phyloP scores from a whole-genome alignment of 148 eudicot species.

The Camellia sinensis region DNA sequence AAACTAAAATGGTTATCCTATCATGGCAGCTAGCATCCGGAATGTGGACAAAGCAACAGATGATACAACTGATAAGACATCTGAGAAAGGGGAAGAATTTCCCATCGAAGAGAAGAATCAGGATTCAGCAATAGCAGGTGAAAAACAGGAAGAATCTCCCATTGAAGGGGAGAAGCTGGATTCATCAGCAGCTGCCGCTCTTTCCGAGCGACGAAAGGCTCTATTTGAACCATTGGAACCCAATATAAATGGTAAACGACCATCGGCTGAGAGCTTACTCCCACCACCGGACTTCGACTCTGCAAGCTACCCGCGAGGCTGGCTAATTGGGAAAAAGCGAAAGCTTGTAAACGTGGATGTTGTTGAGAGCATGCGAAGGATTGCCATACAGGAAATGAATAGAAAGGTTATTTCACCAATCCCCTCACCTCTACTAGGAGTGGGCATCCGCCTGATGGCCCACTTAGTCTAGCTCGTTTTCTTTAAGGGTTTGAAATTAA shows the following conservation, averaged over 20 bases:
- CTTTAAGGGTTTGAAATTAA: too few species aligned
- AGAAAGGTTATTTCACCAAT: slow-evolving; percentile 57
- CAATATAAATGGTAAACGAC: slow-evolving; percentile 52
- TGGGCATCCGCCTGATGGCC: too few species aligned
- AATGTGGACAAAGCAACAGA: slow-evolving; percentile 37
- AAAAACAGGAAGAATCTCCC: slow-evolving; percentile 41
- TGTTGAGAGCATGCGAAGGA: slow-evolving; percentile 94
- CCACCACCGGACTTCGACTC: slow-evolving; percentile 95
- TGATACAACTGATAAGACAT: slow-evolving; percentile 38
- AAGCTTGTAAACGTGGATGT: slow-evolving; percentile 95
- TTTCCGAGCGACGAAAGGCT: slow-evolving; percentile 83
- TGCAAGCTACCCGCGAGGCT: slow-evolving; percentile 80
- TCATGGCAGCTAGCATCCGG: slow-evolving; percentile 45
- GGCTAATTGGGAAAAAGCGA: slow-evolving; percentile 91
- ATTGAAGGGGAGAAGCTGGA: slow-evolving; percentile 49
- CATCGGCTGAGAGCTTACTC: slow-evolving; percentile 76
- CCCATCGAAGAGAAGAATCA: slow-evolving; percentile 37
- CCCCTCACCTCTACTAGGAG: not conserved
- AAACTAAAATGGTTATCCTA: too few species aligned
- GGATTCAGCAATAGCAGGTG: slow-evolving; percentile 26
- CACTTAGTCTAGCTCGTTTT: too few species aligned
- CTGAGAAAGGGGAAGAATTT: slow-evolving; percentile 45
- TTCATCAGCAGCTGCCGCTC: slow-evolving; percentile 36
- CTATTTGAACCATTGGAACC: slow-evolving; percentile 90
- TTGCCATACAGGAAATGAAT: slow-evolving; percentile 95